These are phyloP conservation scores for Globisporangium sylvaticum DNA, from an alignment of 352 stramenopile genomes.

Conservation along the genomic window DNA sequence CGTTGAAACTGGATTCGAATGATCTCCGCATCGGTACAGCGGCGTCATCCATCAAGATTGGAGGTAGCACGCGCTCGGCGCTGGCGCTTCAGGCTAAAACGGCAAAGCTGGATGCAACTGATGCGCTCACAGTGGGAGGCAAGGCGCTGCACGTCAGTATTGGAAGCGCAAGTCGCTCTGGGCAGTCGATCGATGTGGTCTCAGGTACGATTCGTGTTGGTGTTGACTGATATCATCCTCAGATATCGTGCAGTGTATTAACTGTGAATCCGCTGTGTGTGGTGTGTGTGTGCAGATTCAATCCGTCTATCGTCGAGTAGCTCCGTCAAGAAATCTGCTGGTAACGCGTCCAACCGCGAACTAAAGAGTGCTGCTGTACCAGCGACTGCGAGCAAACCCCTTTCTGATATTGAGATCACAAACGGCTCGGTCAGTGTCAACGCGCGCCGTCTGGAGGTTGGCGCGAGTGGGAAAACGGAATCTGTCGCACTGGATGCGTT, in stretches of 20 bases:
- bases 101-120: slow-evolving; percentile 24
- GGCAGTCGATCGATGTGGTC: slow-evolving; percentile 28
- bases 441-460: slow-evolving; percentile 4
- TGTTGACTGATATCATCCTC: not conserved
- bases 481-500: slow-evolving; percentile 5
- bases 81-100: slow-evolving; percentile 25
- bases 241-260: not conserved
- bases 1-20: slow-evolving; percentile 39
- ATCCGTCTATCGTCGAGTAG: slow-evolving; percentile 11
- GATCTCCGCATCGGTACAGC: slow-evolving; percentile 30
- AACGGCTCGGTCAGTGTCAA: slow-evolving; percentile 7
- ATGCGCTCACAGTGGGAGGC: slow-evolving; percentile 23
- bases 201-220: slow-evolving; percentile 13
- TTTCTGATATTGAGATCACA: slow-evolving; percentile 10
- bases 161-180: slow-evolving; percentile 18
- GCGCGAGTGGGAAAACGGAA: slow-evolving; percentile 3
- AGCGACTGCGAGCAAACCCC: not conserved
- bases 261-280: not conserved
- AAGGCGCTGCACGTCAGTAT: slow-evolving; percentile 24
- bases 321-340: not conserved
- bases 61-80: slow-evolving; percentile 18
- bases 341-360: not conserved
- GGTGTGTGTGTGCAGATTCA: slow-evolving; percentile 2
- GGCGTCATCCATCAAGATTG: slow-evolving; percentile 29
- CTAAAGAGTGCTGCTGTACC: not conserved